Evolutionary conservation across 2,329 filamentous ascomycete species (phyloP), one percentile per base, ranked within the genome.

Genomic region (Cladosporium sp.): DNA sequence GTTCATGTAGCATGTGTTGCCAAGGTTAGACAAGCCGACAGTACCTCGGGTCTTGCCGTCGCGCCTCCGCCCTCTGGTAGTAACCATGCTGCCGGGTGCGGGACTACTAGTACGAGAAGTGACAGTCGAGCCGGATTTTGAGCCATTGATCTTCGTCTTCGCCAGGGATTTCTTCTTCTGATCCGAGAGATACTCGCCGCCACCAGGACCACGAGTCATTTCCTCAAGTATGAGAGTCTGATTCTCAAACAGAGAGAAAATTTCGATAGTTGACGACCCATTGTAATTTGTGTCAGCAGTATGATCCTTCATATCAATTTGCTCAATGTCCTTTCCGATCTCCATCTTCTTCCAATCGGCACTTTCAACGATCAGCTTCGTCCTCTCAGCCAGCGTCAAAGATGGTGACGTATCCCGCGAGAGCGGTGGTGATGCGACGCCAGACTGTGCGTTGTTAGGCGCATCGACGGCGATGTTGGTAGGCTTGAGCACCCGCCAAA

Each of bases 1-100:
- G 73, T 97, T 97, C 92, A 97, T 97, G 76, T 99, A 99, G 75
- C 94, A 99, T 0, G 94, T 97, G 68, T 99, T 99, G 49, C 94
- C 94, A 13, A 99, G 77, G 68, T 99, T 99, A 62, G 84, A 85
- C 53, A 99, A 77, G 34, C 94, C 94, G 40, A 92, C 89, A 39
- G 87, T 88, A 32, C 94, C 94, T 34, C 85, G 74, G 12, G 84
- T 83, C 61, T 86, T 85, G 9, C 89, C 89, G 37, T 85, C 83
- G 64, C 84, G 86, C 60, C 87, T 76, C 57, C 90, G 83, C 40
- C 90, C 90, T 63, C 91, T 82, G 0, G 90, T 92, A 61, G 89
- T 77, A 4, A 80, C 77, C 12, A 25, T 36, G 3, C 80, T 83
- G 19, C 80, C 66, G 10, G 70, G 80, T 5, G 85, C 86, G 57